phyloP scores from a whole-genome alignment of 2,329 filamentous ascomycete genomes.

The Colletotrichum coccodes region DNA sequence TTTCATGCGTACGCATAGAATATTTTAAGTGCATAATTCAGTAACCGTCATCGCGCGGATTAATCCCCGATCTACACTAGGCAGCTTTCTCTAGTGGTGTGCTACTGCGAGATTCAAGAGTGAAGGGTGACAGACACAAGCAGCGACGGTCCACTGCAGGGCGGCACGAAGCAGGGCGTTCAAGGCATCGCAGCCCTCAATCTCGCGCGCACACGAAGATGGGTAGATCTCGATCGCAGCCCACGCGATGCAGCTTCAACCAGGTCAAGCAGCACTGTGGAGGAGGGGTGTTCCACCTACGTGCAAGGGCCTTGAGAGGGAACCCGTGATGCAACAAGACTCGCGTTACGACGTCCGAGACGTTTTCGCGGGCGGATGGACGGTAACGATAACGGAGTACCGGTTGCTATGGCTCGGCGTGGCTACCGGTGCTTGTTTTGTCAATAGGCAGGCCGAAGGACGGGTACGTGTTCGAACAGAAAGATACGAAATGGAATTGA shows the following conservation, averaged over 20 bases:
- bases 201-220: too few relatives aligned
- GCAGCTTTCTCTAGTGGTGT: neutral
- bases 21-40: slow-evolving; percentile 14
- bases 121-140: neutral
- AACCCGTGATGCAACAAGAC: slow-evolving; percentile 11
- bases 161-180: neutral
- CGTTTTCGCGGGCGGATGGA: neutral
- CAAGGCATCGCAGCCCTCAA: too few relatives aligned
- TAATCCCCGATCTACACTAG: slow-evolving; percentile 12
- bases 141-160: neutral
- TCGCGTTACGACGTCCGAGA: slow-evolving; percentile 1
- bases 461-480: neutral
- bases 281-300: neutral
- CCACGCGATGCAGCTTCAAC: slow-evolving; percentile 14
- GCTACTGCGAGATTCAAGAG: neutral
- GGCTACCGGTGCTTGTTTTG: neutral
- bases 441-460: neutral
- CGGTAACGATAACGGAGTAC: neutral
- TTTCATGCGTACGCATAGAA: neutral
- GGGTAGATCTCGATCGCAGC: slow-evolving; percentile 21
- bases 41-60: neutral
- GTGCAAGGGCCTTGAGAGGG: neutral
- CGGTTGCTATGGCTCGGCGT: neutral
- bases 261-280: neutral
- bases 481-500: neutral